A percentile compares a stretch with the other conserved stretches of the same genome.
phyloP scores from a whole-genome alignment of 345 rosid genomes.

The Balakata baccata region DNA sequence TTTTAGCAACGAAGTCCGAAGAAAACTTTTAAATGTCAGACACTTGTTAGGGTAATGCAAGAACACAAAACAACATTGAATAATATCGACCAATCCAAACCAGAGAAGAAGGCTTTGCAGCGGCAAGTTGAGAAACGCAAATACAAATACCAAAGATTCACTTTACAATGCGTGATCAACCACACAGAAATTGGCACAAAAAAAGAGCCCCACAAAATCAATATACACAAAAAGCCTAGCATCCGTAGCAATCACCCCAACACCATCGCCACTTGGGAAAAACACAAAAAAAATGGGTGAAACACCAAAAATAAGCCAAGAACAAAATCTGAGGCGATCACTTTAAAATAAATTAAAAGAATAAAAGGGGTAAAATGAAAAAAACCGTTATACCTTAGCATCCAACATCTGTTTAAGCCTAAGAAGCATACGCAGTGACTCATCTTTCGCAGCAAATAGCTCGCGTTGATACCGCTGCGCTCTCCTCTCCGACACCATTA shows the following conservation, averaged over 20 bases:
- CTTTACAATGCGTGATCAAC: slow-evolving; percentile 5
- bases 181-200: not conserved
- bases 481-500: slow-evolving; percentile 76
- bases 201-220: not conserved
- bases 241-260: not conserved
- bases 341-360: not conserved
- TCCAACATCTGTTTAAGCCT: slow-evolving; percentile 82
- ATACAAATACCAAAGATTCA: not conserved
- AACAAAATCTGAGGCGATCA: slow-evolving; percentile 1
- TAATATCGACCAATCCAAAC: not conserved
- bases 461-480: slow-evolving; percentile 65
- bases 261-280: not conserved
- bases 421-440: slow-evolving; percentile 67
- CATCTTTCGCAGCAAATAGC: slow-evolving; percentile 63
- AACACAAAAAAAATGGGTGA: no score
- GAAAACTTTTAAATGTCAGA: not conserved
- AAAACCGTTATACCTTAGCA: slow-evolving; percentile 53
- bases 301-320: slow-evolving; percentile 10
- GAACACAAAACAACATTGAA: not conserved
- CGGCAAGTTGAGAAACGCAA: not conserved
- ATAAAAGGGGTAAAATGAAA: slow-evolving; percentile 1
- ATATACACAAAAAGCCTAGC: not conserved
- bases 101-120: not conserved
- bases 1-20: not conserved
- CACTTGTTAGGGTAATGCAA: not conserved